Base-by-base conservation (phyloP, 1,284 basidiomycete genomes). In the Melampsora americana region DNA sequence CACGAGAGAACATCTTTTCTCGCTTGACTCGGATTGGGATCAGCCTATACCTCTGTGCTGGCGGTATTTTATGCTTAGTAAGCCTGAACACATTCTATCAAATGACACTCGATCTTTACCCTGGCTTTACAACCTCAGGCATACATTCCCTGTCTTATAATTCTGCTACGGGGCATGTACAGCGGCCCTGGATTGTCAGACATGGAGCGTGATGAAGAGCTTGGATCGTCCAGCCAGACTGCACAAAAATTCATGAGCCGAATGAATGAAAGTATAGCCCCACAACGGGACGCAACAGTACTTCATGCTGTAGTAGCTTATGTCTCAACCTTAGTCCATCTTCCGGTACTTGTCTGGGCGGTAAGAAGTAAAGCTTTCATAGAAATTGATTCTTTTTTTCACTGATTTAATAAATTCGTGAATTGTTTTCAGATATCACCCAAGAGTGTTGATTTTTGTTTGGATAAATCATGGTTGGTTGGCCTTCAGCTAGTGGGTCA, bases 271-370 rank as follows among this genome's bases (percentile, higher is more conserved):
- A 44, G 44, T 44, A 44, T 44, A 4, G 5, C 14, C 18, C 44
- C 44, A 18, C 44, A 44, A 44, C 44, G 28, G 12, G 28, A 59
- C 28, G 53, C 53, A 59, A 30, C 28, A 30, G 53, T 59, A 23
- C 28, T 59, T 12, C 53, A 26, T 26, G 53, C 53, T 59, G 6
- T 59, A 16, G 7, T 59, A 9, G n/a, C n/a, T 59, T 59, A 59
- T 26, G 5, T 26, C n/a, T 59, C 53, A 11, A 59, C n/a, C 23
- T 30, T 59, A 16, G 53, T 59, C 12, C 53, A 59, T 6, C 23
- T 59, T 59, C 53, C 53, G n/a, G 53, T 59, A 23, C 28, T 59
- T 11, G 23, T 59, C 9, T 59, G 53, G 53, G n/a, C 53, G 53
- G 53, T 59, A 59, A 16, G 53, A 12, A 30, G 7, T 2, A 59